Base-by-base conservation (phyloP, 208 protist species). In the Leishmania amazonensis region DNA sequence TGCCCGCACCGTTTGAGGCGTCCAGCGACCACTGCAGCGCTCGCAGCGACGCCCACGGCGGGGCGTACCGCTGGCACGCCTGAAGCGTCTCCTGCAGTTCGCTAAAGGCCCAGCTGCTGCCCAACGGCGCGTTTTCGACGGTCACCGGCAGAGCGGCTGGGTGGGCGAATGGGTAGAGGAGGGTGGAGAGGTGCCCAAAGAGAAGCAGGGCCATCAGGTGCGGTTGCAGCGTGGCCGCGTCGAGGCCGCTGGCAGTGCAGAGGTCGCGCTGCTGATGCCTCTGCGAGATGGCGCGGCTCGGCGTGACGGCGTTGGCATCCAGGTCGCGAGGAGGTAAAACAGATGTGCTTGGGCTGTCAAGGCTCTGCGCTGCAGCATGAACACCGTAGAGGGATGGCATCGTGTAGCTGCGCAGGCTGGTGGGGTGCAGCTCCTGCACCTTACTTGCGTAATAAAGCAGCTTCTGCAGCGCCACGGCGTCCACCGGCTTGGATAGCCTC, bases 1-100 rank as follows among this genome's bases (percentile, higher is more conserved):
- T 91, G 31, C 84, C 86, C 9, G 85, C n/a, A 31, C 85, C 87
- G 80, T 91, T 94, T 51, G 89, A 88, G 42, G 81, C 81, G 35
- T 75, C 78, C 40, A 94, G 83, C 47, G 91, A 88, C 75, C 76
- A 58, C 64, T 86, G 88, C 60, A 96, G 83, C 40, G 83, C 45
- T 4, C 87, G 85, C 72, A 96, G 82, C 62, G 77, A 67, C 47
- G 75, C 75, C 71, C 81, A 89, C 28, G 92, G 90, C 40, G 92
- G 82, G 70, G 85, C 79, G 51, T 85, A 87, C 7, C 60, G 62
- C 53, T 80, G 83, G 62, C 90, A 88, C 19, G 42, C 31, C 5
- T 24, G n/a, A 40, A 92, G 67, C 11, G 82, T 83, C 17, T 40
- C 47, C 57, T 83, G 78, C 31, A 90, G 65, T 38, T 17, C 40